These are phyloP conservation scores for Myxozyma melibiosi DNA, from an alignment of 805 yeast genomes.

Conservation along the genomic window DNA sequence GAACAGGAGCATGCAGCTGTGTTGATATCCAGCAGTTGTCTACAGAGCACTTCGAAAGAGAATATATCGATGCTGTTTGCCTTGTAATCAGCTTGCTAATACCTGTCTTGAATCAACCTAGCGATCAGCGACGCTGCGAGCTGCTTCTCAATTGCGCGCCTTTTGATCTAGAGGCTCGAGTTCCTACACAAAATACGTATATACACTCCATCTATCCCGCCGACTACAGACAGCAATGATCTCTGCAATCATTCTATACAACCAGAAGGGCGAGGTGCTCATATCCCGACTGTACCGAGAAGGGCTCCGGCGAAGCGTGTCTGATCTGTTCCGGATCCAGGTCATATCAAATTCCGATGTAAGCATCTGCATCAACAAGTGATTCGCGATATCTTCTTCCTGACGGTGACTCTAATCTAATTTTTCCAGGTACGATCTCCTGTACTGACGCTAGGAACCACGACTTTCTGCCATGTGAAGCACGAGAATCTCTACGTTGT, in stretches of 20 bases:
- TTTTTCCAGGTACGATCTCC: slow-evolving; percentile 56
- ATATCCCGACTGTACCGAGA: slow-evolving; percentile 73
- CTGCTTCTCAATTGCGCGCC: too few relatives aligned
- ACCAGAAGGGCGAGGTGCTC: slow-evolving; percentile 78
- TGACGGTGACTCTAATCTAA: background rate
- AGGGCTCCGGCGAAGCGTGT: slow-evolving; percentile 72
- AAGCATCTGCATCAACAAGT: slow-evolving; percentile 20
- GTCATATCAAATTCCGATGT: slow-evolving; percentile 69
- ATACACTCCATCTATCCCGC: too few relatives aligned
- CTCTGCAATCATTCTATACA: slow-evolving; percentile 77
- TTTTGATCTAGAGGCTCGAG: too few relatives aligned
- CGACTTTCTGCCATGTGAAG: slow-evolving; percentile 80
- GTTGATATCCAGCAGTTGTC: too few relatives aligned
- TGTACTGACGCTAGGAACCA: slow-evolving; percentile 83
- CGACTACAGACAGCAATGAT: slow-evolving; percentile 56
- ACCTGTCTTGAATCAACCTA: too few relatives aligned
- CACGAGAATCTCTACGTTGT: slow-evolving; percentile 71
- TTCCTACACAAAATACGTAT: too few relatives aligned
- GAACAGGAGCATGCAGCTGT: too few relatives aligned
- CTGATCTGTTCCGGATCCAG: slow-evolving; percentile 90
- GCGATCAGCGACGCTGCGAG: too few relatives aligned
- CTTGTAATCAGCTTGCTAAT: too few relatives aligned
- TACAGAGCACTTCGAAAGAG: too few relatives aligned
- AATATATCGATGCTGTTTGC: too few relatives aligned
- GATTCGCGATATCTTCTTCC: background rate